Percentiles rank a stretch among this genome's conserved stretches.
phyloP scores from a whole-genome alignment of 164 flowering plant species.

The Magnolia changhungtana region DNA sequence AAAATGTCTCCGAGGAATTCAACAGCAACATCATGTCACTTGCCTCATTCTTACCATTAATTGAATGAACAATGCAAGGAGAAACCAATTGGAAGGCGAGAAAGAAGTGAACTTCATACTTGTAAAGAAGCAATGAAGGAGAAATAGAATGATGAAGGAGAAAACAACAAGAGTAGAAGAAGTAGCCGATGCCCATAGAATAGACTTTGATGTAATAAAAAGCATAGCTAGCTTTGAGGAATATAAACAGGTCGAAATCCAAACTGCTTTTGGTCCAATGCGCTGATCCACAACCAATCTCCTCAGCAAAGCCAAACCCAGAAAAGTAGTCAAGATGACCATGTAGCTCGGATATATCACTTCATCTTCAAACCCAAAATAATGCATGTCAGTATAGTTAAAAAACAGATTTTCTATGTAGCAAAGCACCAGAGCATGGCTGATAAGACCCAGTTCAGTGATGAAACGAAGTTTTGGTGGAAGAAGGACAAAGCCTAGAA shows the following conservation, averaged over 20 bases:
- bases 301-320: conserved; percentile 82
- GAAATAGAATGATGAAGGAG: too few relatives aligned
- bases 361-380: conserved; percentile 86
- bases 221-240: conserved; percentile 84
- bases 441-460: conserved; percentile 70
- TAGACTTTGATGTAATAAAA: conserved; percentile 74
- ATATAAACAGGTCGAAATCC: conserved; percentile 85
- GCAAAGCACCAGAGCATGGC: conserved; percentile 78
- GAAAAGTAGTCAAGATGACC: conserved; percentile 76
- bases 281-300: conserved; percentile 71
- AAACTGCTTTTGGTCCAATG: conserved; percentile 76
- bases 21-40: not conserved
- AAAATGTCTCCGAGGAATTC: not conserved
- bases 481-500: conserved; percentile 87
- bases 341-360: conserved; percentile 97
- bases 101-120: conserved; percentile 37
- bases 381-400: conserved; percentile 72
- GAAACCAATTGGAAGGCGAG: not conserved
- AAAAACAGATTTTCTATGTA: conserved; percentile 80
- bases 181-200: conserved; percentile 78
- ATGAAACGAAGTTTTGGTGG: conserved; percentile 63
- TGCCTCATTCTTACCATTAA: not conserved
- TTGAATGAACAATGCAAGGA: not conserved
- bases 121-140: conserved; percentile 97
- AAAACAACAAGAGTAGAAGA: too few relatives aligned